phyloP scores from a whole-genome alignment of 78 protist genomes.

The slime mould (Dictyostelium discoideum) region DNA sequence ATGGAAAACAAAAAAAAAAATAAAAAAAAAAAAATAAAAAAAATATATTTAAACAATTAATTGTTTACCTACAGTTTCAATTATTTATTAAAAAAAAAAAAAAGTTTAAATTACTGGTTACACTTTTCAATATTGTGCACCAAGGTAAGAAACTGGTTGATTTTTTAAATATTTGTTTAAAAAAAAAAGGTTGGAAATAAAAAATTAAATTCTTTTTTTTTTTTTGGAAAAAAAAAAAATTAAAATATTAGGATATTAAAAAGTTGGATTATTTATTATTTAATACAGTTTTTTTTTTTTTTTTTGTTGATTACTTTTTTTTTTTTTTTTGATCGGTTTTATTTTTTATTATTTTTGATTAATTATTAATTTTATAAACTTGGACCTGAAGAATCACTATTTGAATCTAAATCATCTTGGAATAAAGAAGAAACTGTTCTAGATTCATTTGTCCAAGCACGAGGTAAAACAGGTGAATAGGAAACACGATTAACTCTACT shows the following conservation, averaged over 20 bases:
- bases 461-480: conserved; percentile 40
- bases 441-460: conserved; percentile 24
- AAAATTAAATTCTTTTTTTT: background rate
- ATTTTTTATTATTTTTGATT: too few relatives aligned
- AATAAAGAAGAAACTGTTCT: conserved; percentile 66
- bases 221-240: background rate
- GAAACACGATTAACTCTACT: conserved; percentile 41
- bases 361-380: background rate
- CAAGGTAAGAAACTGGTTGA: too few relatives aligned
- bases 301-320: background rate
- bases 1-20: background rate
- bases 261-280: too few relatives aligned
- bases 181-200: too few relatives aligned
- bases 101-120: too few relatives aligned
- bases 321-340: background rate
- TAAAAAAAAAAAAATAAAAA: background rate
- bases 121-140: too few relatives aligned
- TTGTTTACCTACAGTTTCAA: background rate
- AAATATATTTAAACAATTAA: background rate
- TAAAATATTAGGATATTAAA: background rate
- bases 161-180: too few relatives aligned
- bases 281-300: background rate
- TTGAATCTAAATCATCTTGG: conserved; percentile 43
- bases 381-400: conserved; percentile 1
- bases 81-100: background rate